A percentile compares a stretch with the other conserved stretches of the same genome.
Evolutionary conservation across 2,329 filamentous ascomycete species (phyloP).

Genomic region (Alternaria ventricosa): DNA sequence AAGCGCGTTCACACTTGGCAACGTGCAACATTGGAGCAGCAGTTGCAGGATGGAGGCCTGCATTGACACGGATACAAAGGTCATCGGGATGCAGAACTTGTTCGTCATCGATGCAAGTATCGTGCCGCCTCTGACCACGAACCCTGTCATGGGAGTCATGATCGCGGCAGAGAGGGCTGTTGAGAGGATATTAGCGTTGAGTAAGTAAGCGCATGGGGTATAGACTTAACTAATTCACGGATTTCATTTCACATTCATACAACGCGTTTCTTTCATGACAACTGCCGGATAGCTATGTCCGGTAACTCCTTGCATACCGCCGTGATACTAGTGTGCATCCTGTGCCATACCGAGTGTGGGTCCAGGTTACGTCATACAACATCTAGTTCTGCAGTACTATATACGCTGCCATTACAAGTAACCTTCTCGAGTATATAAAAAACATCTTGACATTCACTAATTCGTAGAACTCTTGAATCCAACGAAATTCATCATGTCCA

Average conservation of each 20-base stretch:
- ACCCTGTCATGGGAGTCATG: slow-evolving; percentile 64
- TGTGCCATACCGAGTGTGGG: neutral
- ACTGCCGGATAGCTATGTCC: neutral
- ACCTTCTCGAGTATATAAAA: neutral
- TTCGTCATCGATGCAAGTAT: slow-evolving; percentile 62
- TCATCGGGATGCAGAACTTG: slow-evolving; percentile 59
- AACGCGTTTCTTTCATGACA: neutral
- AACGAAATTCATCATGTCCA: neutral
- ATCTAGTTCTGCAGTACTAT: neutral
- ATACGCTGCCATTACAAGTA: neutral
- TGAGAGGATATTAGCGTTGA: slow-evolving; percentile 54
- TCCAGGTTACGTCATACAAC: neutral
- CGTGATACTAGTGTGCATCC: neutral
- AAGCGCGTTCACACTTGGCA: slow-evolving; percentile 57
- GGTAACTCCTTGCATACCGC: neutral
- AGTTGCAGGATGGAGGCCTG: slow-evolving; percentile 60
- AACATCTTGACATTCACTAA: neutral
- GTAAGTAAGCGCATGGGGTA: neutral
- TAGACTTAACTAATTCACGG: neutral
- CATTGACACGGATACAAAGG: slow-evolving; percentile 56
- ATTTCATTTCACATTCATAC: neutral
- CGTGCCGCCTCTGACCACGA: slow-evolving; percentile 59
- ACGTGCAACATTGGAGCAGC: slow-evolving; percentile 62
- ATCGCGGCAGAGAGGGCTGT: slow-evolving; percentile 60
- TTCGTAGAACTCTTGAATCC: neutral